Base-by-base conservation (phyloP, 2,329 filamentous ascomycete genomes). In the Talaromyces albobiverticillius region DNA sequence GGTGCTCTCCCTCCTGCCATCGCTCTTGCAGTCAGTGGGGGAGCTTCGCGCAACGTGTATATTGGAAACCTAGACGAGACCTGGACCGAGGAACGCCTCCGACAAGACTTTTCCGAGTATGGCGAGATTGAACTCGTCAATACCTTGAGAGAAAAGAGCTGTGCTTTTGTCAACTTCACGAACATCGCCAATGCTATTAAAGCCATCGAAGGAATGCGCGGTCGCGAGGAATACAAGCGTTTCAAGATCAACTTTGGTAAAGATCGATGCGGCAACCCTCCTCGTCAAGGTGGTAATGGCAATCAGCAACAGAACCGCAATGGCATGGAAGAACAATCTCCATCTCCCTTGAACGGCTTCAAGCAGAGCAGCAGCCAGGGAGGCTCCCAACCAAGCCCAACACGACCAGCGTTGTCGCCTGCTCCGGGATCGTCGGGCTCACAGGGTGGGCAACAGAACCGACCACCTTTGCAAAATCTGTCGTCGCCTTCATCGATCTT, bases 161-260 rank as follows among this genome's bases (percentile, higher is more conserved):
- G 94, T 72, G 94, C 94, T 0, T 99, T 99, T 70, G 94, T 99
- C 71, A 99, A 99, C 78, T 99, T 99, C 72, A 99, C 94, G 69
- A 99, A 99, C 77, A 99, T 99, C 69, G 94, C 94, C 68, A 99
- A 99, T 65, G 94, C 94, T 48, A 99, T 99, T 80, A 99, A 99
- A 79, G 94, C 94, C 1, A 99, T 99, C 61, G 94, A 99, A 75
- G 94, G 92, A 20, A 86, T 99, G 60, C 86, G 94, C 55, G 89
- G 91, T 67, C 91, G 92, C 68, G 94, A 97, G 41, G 94, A 99
- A 67, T 99, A 99, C 81, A 90, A 86, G 74, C 87, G 94, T 65
- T 99, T 99, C 85, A 99, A 99, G 82, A 93, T 99, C 71, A 99
- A 99, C 79, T 99, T 99, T 70, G 94, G 94, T 74, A 99, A 99